These are phyloP conservation scores for Cyclospora cayetanensis DNA, from an alignment of 169 alveolate species.

Conservation along the genomic window DNA sequence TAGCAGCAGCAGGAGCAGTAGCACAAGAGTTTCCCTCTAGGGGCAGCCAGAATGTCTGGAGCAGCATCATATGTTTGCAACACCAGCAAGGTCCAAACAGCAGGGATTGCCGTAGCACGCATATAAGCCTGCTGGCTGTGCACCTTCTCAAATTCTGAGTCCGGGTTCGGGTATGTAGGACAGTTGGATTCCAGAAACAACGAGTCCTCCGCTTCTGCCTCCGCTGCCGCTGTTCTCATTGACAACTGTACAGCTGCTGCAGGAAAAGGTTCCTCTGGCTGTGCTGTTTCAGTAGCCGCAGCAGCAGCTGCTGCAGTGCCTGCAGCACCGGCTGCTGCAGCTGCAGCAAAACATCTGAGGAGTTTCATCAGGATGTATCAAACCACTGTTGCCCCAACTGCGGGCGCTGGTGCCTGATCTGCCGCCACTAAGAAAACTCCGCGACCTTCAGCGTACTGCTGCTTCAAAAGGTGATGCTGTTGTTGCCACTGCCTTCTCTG, in stretches of 20 bases:
- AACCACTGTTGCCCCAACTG: not conserved
- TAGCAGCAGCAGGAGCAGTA: too few species aligned
- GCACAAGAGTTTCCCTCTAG: too few species aligned
- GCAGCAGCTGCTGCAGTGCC: not conserved
- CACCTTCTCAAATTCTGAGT: slow-evolving; percentile 23
- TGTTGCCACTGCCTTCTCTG: not conserved
- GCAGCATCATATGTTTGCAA: too few species aligned
- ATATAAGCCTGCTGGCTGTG: not conserved
- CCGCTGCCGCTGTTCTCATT: slow-evolving; percentile 7
- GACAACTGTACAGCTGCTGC: slow-evolving; percentile 2
- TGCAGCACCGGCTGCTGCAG: not conserved
- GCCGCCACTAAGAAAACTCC: too few species aligned
- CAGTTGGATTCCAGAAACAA: not conserved
- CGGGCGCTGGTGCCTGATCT: not conserved
- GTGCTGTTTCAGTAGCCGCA: not conserved
- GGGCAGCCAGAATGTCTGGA: too few species aligned
- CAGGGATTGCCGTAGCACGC: too few species aligned
- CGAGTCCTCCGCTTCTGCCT: slow-evolving; percentile 1
- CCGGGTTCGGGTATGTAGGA: slow-evolving; percentile 27
- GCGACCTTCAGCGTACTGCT: too few species aligned
- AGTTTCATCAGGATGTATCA: too few species aligned
- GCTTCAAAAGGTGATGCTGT: not conserved
- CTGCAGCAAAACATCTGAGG: not conserved
- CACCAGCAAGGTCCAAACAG: too few species aligned
- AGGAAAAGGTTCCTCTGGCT: not conserved